A percentile compares a stretch with the other conserved stretches of the same genome.
phyloP scores from a whole-genome alignment of 2,329 filamentous ascomycete species.

The Beauveria sp. region DNA sequence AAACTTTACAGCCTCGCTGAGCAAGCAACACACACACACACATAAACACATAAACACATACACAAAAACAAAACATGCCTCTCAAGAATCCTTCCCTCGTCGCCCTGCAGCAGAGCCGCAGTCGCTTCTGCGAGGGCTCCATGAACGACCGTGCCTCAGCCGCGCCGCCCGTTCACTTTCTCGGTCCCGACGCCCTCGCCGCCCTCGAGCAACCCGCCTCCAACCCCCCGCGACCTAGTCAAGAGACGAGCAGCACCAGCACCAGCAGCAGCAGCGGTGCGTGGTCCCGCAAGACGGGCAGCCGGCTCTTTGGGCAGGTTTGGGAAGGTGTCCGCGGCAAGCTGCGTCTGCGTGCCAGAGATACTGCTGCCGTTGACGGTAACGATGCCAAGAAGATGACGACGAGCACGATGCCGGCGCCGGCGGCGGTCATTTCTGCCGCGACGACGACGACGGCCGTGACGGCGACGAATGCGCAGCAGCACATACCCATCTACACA shows the following conservation, averaged over 20 bases:
- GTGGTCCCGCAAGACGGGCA: constrained; percentile 4
- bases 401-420: constrained; percentile 9
- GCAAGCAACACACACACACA: no score
- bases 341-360: constrained; percentile 19
- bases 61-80: constrained; percentile 4
- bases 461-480: not conserved
- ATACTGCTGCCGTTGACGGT: not conserved
- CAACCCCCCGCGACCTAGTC: not conserved
- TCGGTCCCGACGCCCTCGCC: constrained; percentile 34
- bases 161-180: constrained; percentile 61
- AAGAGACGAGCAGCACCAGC: not conserved
- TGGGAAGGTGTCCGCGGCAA: constrained; percentile 31
- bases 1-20: no score
- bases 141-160: constrained; percentile 76
- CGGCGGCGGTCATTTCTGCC: not conserved
- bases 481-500: not conserved
- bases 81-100: constrained; percentile 22
- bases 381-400: constrained; percentile 13
- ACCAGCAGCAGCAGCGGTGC: constrained; percentile 12
- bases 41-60: not conserved
- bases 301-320: constrained; percentile 27
- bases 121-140: constrained; percentile 69
- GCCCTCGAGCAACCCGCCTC: constrained; percentile 22
- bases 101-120: constrained; percentile 28
- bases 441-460: constrained; percentile 9